Percentiles rank a stretch among this genome's conserved stretches.
phyloP scores from a whole-genome alignment of 768 basidiomycete species.

The Chiua virens region DNA sequence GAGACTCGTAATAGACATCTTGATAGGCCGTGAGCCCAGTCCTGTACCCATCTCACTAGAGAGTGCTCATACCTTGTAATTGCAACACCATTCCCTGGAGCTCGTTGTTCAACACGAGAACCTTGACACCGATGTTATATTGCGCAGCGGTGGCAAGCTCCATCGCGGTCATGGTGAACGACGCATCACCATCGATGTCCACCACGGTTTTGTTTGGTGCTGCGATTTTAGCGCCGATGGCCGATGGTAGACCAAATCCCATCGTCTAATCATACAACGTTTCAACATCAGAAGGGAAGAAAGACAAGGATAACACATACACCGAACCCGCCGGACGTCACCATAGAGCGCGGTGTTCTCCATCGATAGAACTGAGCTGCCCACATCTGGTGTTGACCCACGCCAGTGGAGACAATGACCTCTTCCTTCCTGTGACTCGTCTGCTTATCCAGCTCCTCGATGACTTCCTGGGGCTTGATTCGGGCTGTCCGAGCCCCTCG shows the following conservation, averaged over 20 bases:
- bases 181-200: slow-evolving; percentile 97
- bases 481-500: slow-evolving; percentile 51
- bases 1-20: slow-evolving; percentile 93
- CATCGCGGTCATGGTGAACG: slow-evolving; percentile 99
- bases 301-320: slow-evolving; percentile 46
- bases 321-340: slow-evolving; percentile 93
- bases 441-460: slow-evolving; percentile 87
- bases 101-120: slow-evolving; percentile 90
- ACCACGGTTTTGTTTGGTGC: slow-evolving; percentile 90
- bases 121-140: slow-evolving; percentile 92
- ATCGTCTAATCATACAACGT: slow-evolving; percentile 63
- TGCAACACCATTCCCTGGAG: slow-evolving; percentile 99
- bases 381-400: slow-evolving; percentile 99
- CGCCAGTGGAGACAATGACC: slow-evolving; percentile 87
- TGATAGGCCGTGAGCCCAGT: slow-evolving; percentile 17
- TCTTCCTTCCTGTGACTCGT: slow-evolving; percentile 78
- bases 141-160: slow-evolving; percentile 93
- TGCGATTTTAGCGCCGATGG: slow-evolving; percentile 96
- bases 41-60: neutral
- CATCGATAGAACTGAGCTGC: slow-evolving; percentile 93
- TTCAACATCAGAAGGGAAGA: neutral
- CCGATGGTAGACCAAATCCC: slow-evolving; percentile 95
- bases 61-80: slow-evolving; percentile 81
- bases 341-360: slow-evolving; percentile 83
- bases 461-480: slow-evolving; percentile 96